Conservation (phyloP, 768 basidiomycete species). For the Lyophyllum shimeji region DNA sequence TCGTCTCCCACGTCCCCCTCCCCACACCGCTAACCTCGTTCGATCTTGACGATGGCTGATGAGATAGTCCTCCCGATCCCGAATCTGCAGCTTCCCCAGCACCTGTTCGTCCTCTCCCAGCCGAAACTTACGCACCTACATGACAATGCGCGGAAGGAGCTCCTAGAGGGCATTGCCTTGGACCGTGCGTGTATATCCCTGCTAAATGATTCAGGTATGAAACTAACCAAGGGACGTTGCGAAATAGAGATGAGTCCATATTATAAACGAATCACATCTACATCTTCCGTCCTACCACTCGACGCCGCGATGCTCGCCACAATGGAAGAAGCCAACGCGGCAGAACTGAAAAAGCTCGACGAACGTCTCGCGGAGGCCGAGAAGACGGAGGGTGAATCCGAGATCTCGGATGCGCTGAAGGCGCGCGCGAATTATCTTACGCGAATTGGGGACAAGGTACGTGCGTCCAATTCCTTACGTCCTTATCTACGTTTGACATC, state of each 20-base stretch:
- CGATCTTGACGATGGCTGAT: slow-evolving; percentile 63
- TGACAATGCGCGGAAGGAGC: slow-evolving; percentile 57
- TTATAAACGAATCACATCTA: slow-evolving; percentile 57
- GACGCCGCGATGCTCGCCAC: slow-evolving; percentile 52
- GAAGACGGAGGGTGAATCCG: slow-evolving; percentile 90
- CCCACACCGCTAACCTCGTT: background rate
- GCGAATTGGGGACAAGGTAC: slow-evolving; percentile 81
- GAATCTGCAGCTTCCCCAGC: slow-evolving; percentile 79
- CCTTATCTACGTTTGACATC: background rate
- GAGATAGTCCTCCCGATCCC: slow-evolving; percentile 84
- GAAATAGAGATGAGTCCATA: slow-evolving; percentile 85
- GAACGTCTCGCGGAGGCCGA: slow-evolving; percentile 81
- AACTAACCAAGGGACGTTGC: background rate
- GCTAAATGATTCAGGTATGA: background rate
- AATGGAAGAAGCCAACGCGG: slow-evolving; percentile 70
- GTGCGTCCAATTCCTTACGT: background rate
- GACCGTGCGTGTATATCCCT: slow-evolving; percentile 58
- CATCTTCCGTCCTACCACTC: slow-evolving; percentile 44
- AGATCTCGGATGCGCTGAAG: slow-evolving; percentile 86
- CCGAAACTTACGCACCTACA: slow-evolving; percentile 63
- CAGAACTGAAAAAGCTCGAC: slow-evolving; percentile 73
- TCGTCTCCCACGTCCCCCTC: slow-evolving; percentile 8
- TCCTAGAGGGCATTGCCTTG: slow-evolving; percentile 73
- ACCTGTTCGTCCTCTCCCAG: slow-evolving; percentile 71
- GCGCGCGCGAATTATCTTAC: slow-evolving; percentile 85